Evolutionary conservation across 148 eudicot species (phyloP).

Genomic region (Rhododendron ferrugineum): DNA sequence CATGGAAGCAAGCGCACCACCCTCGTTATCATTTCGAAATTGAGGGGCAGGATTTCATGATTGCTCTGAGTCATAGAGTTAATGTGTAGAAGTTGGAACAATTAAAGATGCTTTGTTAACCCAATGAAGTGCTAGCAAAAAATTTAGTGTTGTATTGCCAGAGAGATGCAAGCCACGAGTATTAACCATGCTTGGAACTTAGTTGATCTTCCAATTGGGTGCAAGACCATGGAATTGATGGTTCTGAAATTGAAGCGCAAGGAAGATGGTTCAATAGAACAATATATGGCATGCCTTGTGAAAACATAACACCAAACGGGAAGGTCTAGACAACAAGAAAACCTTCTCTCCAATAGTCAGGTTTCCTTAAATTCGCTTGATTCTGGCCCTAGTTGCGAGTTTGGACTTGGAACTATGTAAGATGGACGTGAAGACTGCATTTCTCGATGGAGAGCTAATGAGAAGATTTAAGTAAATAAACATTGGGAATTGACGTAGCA

Average conservation of each 20-base stretch:
- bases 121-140: background rate
- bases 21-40: background rate
- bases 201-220: background rate
- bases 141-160: background rate
- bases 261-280: background rate
- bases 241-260: background rate
- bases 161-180: background rate
- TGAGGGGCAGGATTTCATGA: background rate
- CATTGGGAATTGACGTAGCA: background rate
- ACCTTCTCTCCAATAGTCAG: background rate
- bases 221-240: background rate
- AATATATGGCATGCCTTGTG: background rate
- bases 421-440: background rate
- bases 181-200: background rate
- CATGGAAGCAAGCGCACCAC: background rate
- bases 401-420: background rate
- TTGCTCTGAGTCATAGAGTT: background rate
- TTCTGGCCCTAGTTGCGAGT: background rate
- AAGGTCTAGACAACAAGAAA: background rate
- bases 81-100: background rate
- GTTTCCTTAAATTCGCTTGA: background rate
- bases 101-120: background rate
- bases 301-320: background rate
- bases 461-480: background rate
- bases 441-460: background rate